Percentiles rank a stretch among this genome's conserved stretches.
phyloP scores from a whole-genome alignment of 2,329 filamentous ascomycete species.

The Blumeriella jaapii region DNA sequence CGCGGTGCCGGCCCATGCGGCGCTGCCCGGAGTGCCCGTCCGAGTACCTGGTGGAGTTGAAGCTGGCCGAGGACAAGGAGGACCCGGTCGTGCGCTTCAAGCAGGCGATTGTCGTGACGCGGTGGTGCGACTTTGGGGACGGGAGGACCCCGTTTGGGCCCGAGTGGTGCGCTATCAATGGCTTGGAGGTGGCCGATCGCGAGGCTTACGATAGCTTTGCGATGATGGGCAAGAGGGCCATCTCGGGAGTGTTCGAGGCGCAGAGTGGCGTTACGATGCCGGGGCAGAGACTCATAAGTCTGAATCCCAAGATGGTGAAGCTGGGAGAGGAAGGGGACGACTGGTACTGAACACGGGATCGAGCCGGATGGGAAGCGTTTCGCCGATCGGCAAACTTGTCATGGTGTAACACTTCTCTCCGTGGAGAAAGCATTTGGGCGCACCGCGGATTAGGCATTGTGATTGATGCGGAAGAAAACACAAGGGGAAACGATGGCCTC shows the following conservation, averaged over 20 bases:
- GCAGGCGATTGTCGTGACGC: conserved; percentile 46
- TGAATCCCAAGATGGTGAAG: conserved; percentile 45
- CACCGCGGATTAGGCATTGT: too few species aligned
- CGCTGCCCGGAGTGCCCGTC: conserved; percentile 50
- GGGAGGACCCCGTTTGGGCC: conserved; percentile 37
- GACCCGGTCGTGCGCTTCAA: conserved; percentile 39
- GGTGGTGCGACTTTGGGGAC: conserved; percentile 51
- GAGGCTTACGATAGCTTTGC: conserved; percentile 41
- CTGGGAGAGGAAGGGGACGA: conserved; percentile 41
- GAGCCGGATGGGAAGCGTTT: not conserved
- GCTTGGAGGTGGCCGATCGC: conserved; percentile 20
- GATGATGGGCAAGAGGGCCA: conserved; percentile 39
- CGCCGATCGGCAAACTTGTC: not conserved
- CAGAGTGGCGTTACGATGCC: conserved; percentile 42
- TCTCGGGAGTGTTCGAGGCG: conserved; percentile 48
- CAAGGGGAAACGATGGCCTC: too few species aligned
- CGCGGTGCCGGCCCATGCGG: conserved; percentile 44
- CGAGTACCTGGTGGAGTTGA: conserved; percentile 50
- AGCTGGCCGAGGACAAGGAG: conserved; percentile 42
- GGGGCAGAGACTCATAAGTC: conserved; percentile 42
- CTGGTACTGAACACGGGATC: conserved; percentile 40
- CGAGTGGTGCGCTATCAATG: conserved; percentile 46
- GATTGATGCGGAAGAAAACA: too few species aligned
- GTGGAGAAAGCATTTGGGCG: too few species aligned
- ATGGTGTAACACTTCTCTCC: not conserved